A percentile compares a stretch with the other conserved stretches of the same genome.
Conservation (phyloP, 768 basidiomycete genomes). For the Psilocybe cubensis region DNA sequence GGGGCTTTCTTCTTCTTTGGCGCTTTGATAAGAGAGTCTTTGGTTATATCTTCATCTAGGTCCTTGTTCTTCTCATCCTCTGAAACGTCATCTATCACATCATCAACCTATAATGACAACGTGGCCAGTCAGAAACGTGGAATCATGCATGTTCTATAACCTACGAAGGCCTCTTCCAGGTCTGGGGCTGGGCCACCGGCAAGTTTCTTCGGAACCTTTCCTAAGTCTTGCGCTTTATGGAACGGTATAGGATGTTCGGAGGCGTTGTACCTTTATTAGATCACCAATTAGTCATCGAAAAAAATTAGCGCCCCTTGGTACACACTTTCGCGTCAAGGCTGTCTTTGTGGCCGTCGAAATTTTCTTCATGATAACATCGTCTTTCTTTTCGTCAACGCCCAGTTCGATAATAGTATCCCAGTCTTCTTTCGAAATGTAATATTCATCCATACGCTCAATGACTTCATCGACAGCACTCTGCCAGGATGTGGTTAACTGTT, state of each 20-base stretch:
- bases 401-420: slow-evolving; percentile 97
- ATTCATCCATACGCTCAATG: slow-evolving; percentile 91
- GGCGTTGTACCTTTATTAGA: slow-evolving; percentile 76
- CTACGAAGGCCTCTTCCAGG: slow-evolving; percentile 84
- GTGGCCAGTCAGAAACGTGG: slow-evolving; percentile 5
- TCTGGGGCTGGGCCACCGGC: slow-evolving; percentile 80
- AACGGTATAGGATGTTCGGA: slow-evolving; percentile 93
- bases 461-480: slow-evolving; percentile 82
- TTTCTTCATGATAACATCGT: slow-evolving; percentile 79
- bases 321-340: slow-evolving; percentile 84
- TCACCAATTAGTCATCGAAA: neutral
- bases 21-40: slow-evolving; percentile 64
- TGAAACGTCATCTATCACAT: slow-evolving; percentile 36
- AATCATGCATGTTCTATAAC: slow-evolving; percentile 6
- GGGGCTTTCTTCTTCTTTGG: slow-evolving; percentile 47
- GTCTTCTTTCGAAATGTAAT: slow-evolving; percentile 91
- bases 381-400: slow-evolving; percentile 81
- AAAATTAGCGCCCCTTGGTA: slow-evolving; percentile 4
- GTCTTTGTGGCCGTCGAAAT: slow-evolving; percentile 83
- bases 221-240: slow-evolving; percentile 84
- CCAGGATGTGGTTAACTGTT: slow-evolving; percentile 8
- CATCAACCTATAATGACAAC: slow-evolving; percentile 29
- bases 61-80: slow-evolving; percentile 41
- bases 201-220: slow-evolving; percentile 81
- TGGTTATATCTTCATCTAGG: slow-evolving; percentile 45